Base-by-base conservation (phyloP, 805 yeast species). In the Kodamaea leandrae region DNA sequence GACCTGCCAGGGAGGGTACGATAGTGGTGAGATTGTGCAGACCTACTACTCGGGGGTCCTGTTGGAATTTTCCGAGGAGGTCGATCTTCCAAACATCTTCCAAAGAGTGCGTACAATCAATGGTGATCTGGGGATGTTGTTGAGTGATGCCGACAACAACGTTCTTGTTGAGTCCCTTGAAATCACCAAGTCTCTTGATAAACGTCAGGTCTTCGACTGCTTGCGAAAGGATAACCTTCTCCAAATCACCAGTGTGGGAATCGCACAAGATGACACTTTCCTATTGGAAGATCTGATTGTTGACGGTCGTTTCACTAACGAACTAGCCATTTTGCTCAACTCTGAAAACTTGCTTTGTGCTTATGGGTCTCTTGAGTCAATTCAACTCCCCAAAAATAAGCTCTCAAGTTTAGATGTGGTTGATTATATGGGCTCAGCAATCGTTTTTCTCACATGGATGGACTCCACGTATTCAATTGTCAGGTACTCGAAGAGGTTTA, bases 1-100 rank as follows among this genome's bases (percentile, higher is more conserved):
- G 14, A 39, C 58, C 10, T 58, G 65, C 30, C 66, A 60, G 37
- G 71, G 71, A 10, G 69, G 69, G 1, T 58, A 60, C 42, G 55
- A 62, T 18, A 55, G 61, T 34, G 67, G 69, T 2, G 69, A 66
- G 36, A 44, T 60, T 6, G 39, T 30, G 8, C 20, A 15, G 7
- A 32, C 36, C 13, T 12, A 3, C 4, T 38, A 17, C 25, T 33
- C 35, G 15, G 25, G 23, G 14, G 14, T 38, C 3, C 13, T 8
- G 12, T 19, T 36, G 10, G 14, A 24, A 25, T 7, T 5, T 2
- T 20, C 19, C 7, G 2, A 10, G 13, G 33, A 27, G 15, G n/a
- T 18, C 4, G 27, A 15, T 21, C 18, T 29, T 13, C 6, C 33
- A 19, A 19, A 9, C 15, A 20, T 28, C n/a, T 36, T 15, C 20